Base-by-base conservation (phyloP, 2,329 filamentous ascomycete genomes). In the Aspergillus novofumigatus region DNA sequence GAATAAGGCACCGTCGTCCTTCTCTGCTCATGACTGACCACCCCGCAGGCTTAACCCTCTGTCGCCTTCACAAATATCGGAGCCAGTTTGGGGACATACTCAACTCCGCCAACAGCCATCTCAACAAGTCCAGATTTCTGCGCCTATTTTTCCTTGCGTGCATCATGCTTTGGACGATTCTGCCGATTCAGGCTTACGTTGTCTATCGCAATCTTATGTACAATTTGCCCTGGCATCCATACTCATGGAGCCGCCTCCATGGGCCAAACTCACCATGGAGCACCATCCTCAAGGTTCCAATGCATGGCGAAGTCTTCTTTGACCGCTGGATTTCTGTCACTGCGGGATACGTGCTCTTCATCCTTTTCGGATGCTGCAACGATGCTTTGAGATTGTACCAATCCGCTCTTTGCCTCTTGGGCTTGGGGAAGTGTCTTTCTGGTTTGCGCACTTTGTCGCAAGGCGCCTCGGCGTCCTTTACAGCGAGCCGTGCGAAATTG, bases 341-440 rank as follows among this genome's bases (percentile, higher is more conserved):
- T 0, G 75, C 79, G 3, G 83, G 82, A 0, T 78, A 82, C 57
- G 57, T 85, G 26, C 71, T 84, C 11, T 89, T 89, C 66, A 53
- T 81, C n/a, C 82, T 86, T 64, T 88, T 88, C 62, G 86, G 87
- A 8, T 80, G 85, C 17, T 86, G 86, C 29, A 76, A 75, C 26
- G 86, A 89, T 64, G 86, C 86, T 0, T 73, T 76, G 3, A 73
- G 75, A 25, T 81, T 83, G 70, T 87, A 87, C 65, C 75, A 75
- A 53, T 69, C 70, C 3, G 74, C 77, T 56, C 65, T 81, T 48
- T 59, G 74, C 25, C 69, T 67, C n/a, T 51, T 80, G 26, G 79
- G 80, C 0, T 60, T 81, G 41, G 69, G 69, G 14, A 59, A 60
- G 44, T 71, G 66, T 49, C 72, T 76, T 55, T 59, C 69, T 5